These are phyloP conservation scores for Solanum sejunctum DNA, from an alignment of 257 asterid genomes.

Conservation along the genomic window DNA sequence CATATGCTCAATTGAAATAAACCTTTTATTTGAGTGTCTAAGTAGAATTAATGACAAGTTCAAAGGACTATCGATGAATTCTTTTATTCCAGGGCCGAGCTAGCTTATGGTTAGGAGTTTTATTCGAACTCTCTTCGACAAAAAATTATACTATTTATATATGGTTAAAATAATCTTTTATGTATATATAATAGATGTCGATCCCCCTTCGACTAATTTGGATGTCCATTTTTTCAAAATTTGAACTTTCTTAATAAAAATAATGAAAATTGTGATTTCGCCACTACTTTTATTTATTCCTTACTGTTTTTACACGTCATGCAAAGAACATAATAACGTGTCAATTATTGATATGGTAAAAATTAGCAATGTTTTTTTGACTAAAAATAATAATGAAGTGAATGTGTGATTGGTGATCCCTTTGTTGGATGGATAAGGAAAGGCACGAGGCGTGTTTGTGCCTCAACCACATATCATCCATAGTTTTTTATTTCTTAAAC, in stretches of 20 bases:
- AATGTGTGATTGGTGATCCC: slow-evolving; percentile 9
- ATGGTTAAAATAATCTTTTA: no score
- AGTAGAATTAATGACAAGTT: not conserved
- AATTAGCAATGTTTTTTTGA: not conserved
- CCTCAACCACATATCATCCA: not conserved
- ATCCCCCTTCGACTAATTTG: no score
- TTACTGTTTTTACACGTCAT: not conserved
- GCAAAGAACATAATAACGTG: not conserved
- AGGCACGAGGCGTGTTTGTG: slow-evolving; percentile 5
- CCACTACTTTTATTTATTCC: no score
- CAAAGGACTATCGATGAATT: not conserved
- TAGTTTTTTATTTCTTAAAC: not conserved
- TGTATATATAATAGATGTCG: no score
- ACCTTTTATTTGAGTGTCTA: not conserved
- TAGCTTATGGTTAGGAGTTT: no score
- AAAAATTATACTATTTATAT: no score
- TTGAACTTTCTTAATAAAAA: no score
- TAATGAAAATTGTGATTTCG: no score
- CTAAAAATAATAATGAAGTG: not conserved
- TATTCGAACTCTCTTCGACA: no score
- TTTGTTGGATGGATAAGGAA: slow-evolving; percentile 14
- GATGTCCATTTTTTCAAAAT: no score
- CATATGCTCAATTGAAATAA: not conserved
- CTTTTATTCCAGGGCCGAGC: no score
- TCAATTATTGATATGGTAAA: not conserved